A percentile compares a stretch with the other conserved stretches of the same genome.
phyloP scores from a whole-genome alignment of 495 filamentous ascomycete genomes.

The Neurospora discreta region DNA sequence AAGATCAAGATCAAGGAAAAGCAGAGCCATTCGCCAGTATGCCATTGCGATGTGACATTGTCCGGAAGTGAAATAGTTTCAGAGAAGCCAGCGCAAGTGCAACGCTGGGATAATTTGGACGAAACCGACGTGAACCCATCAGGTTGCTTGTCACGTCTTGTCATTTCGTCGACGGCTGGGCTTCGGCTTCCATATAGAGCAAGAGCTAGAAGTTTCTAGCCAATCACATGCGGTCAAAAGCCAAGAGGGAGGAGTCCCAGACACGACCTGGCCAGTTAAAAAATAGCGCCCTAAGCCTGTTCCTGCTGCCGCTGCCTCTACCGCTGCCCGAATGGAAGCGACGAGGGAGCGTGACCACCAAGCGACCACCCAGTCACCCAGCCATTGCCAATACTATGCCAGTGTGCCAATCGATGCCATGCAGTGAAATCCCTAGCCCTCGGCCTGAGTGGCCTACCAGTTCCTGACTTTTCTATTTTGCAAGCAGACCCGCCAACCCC shows the following conservation, averaged over 20 bases:
- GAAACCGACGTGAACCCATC: not conserved
- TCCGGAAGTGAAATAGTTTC: not conserved
- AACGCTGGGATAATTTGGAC: not conserved
- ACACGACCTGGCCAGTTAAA: not conserved
- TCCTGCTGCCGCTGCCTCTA: not conserved
- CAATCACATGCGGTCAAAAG: conserved; percentile 3
- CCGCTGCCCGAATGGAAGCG: not conserved
- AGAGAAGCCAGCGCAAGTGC: not conserved
- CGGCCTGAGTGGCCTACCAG: not conserved
- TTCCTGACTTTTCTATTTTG: not conserved
- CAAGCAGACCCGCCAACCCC: not conserved
- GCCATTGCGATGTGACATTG: not conserved
- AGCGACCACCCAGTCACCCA: not conserved
- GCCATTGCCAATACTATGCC: not conserved
- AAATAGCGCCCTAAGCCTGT: not conserved
- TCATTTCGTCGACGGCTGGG: conserved; percentile 21
- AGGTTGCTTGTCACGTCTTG: conserved; percentile 2
- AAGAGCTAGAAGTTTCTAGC: conserved; percentile 3
- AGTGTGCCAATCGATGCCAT: not conserved
- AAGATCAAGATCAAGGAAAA: not conserved
- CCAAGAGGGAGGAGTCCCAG: not conserved
- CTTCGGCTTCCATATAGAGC: conserved; percentile 7
- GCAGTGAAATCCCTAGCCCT: not conserved
- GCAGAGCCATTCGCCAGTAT: not conserved
- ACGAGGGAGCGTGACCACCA: not conserved